These are phyloP conservation scores for Protomyces inundatus DNA, from an alignment of 1,139 yeast species.

Conservation along the genomic window DNA sequence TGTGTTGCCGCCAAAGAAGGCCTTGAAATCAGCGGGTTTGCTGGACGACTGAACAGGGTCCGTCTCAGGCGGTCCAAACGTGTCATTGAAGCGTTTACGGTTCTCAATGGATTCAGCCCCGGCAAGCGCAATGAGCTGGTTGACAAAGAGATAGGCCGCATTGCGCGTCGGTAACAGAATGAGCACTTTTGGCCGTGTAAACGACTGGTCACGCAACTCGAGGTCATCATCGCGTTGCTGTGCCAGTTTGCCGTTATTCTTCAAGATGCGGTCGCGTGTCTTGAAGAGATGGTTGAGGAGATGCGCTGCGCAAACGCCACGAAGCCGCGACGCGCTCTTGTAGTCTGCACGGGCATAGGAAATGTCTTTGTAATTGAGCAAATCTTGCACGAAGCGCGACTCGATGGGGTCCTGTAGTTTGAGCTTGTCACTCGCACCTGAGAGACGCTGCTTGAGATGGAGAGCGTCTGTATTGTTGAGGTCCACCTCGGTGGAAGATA, in stretches of 20 bases:
- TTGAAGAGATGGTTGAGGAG: conserved; percentile 67
- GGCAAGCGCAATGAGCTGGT: conserved; percentile 55
- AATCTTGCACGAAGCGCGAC: conserved; percentile 48
- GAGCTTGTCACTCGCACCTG: conserved; percentile 24
- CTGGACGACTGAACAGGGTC: conserved; percentile 37
- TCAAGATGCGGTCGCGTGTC: conserved; percentile 74
- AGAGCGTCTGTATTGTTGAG: conserved; percentile 13
- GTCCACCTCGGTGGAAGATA: conserved; percentile 28
- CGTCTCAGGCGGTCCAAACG: conserved; percentile 51
- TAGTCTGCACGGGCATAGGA: conserved; percentile 54
- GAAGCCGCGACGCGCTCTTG: conserved; percentile 44
- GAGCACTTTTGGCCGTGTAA: conserved; percentile 84
- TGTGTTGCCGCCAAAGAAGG: conserved; percentile 78
- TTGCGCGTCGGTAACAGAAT: conserved; percentile 81
- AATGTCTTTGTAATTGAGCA: conserved; percentile 70
- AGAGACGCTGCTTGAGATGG: conserved; percentile 27
- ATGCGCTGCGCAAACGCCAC: conserved; percentile 64
- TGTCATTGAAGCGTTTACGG: conserved; percentile 64
- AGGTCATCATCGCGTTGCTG: conserved; percentile 38
- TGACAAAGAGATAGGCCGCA: conserved; percentile 66
- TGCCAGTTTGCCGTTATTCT: conserved; percentile 60
- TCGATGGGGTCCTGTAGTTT: background rate
- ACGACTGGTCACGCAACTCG: conserved; percentile 87
- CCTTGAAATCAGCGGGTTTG: conserved; percentile 79
- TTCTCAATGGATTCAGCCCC: conserved; percentile 70